These are phyloP conservation scores for Syzygium syzygioides DNA, from an alignment of 441 rosid species.

Conservation along the genomic window DNA sequence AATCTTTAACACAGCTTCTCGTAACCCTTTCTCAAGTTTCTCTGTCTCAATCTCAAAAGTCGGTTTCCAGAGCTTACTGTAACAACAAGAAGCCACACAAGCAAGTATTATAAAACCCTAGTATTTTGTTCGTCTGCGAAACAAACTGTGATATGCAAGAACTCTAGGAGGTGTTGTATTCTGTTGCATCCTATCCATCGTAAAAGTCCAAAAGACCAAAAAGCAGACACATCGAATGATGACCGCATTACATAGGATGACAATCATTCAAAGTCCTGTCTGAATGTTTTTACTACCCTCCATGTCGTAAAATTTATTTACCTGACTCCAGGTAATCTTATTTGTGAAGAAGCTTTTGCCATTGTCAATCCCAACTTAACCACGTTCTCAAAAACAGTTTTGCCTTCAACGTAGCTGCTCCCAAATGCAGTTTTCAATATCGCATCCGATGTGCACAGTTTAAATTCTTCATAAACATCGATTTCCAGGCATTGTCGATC, in stretches of 20 bases:
- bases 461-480: conserved; percentile 5
- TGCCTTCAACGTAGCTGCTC: conserved; percentile 10
- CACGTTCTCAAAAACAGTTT: conserved; percentile 1
- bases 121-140: background rate
- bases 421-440: conserved; percentile 17
- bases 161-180: background rate
- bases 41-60: conserved; percentile 30
- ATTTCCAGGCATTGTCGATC: background rate
- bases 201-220: background rate
- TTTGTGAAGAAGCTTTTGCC: background rate
- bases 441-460: conserved; percentile 4
- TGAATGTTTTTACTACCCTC: background rate
- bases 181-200: background rate
- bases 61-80: conserved; percentile 23
- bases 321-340: conserved; percentile 13
- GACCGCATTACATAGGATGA: background rate
- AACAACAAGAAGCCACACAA: background rate
- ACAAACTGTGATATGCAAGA: background rate
- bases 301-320: background rate
- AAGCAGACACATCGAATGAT: background rate
- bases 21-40: conserved; percentile 24
- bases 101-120: background rate
- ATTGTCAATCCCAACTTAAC: background rate
- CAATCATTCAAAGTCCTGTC: background rate
- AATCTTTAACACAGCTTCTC: conserved; percentile 21